Conservation (phyloP, 2,329 filamentous ascomycete genomes). For the Aspergillus ochraceus region DNA sequence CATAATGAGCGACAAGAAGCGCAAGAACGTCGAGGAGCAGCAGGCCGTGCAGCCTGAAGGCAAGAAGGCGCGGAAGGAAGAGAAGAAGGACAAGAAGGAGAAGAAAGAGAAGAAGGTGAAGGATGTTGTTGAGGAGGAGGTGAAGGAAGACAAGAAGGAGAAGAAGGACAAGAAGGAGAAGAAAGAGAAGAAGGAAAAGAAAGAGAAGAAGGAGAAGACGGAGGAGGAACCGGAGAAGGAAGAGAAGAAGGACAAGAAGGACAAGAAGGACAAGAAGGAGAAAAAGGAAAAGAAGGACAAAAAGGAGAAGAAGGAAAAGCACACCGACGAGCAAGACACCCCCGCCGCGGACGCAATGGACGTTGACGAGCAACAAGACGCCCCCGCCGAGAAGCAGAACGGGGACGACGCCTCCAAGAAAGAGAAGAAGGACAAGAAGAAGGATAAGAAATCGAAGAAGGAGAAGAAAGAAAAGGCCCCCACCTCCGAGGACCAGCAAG, state of each 20-base stretch:
- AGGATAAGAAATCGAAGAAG: slow-evolving; percentile 22
- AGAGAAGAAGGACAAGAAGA: slow-evolving; percentile 19
- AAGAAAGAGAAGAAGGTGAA: slow-evolving; percentile 14
- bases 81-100: slow-evolving; percentile 26
- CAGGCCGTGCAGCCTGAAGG: slow-evolving; percentile 29
- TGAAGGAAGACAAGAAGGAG: slow-evolving; percentile 18
- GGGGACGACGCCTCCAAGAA: background rate
- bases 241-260: slow-evolving; percentile 29
- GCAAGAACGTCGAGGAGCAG: slow-evolving; percentile 33
- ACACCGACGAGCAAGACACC: slow-evolving; percentile 9
- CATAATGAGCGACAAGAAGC: slow-evolving; percentile 40
- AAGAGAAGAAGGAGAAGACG: slow-evolving; percentile 33
- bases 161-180: slow-evolving; percentile 19
- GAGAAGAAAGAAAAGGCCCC: slow-evolving; percentile 30
- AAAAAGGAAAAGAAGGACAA: slow-evolving; percentile 16
- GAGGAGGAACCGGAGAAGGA: slow-evolving; percentile 17
- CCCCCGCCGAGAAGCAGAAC: background rate
- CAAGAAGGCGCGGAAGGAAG: slow-evolving; percentile 36
- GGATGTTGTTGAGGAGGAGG: slow-evolving; percentile 14
- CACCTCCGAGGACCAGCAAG: slow-evolving; percentile 31
- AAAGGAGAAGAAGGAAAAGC: slow-evolving; percentile 17
- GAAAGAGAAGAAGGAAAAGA: slow-evolving; percentile 28
- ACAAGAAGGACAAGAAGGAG: slow-evolving; percentile 29
- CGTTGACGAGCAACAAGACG: slow-evolving; percentile 11
- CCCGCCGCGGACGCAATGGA: slow-evolving; percentile 16